These are phyloP conservation scores for Prototheca cutis DNA, from an alignment of 163 green algal species.

Conservation along the genomic window DNA sequence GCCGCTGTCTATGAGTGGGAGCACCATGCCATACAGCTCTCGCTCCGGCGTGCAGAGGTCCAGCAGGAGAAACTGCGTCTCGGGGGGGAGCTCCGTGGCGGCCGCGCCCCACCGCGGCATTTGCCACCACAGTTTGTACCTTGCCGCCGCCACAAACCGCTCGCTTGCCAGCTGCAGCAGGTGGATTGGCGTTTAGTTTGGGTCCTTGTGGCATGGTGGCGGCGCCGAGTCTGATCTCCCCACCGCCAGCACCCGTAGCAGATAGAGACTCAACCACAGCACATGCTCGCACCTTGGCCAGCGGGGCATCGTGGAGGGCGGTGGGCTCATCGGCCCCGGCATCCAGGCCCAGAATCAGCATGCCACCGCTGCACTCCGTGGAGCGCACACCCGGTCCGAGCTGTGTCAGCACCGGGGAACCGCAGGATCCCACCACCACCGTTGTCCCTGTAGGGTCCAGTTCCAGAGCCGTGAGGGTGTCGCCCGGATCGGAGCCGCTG, in stretches of 20 bases:
- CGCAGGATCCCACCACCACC: too few relatives aligned
- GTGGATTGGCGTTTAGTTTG: too few relatives aligned
- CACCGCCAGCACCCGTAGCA: too few relatives aligned
- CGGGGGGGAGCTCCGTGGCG: constrained; percentile 61
- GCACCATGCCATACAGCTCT: constrained; percentile 63
- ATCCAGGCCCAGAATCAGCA: constrained; percentile 41
- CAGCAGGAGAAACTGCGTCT: constrained; percentile 86
- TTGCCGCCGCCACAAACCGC: constrained; percentile 27
- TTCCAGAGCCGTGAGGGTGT: too few relatives aligned
- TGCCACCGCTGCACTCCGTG: too few relatives aligned
- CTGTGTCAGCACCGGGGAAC: too few relatives aligned
- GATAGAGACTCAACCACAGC: too few relatives aligned
- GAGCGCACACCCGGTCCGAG: too few relatives aligned
- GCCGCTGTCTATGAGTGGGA: constrained; percentile 78
- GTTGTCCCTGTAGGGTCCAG: too few relatives aligned
- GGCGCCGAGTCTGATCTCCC: too few relatives aligned
- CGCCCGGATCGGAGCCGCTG: too few relatives aligned
- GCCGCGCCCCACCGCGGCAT: constrained; percentile 79
- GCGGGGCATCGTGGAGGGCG: constrained; percentile 28
- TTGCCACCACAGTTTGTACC: constrained; percentile 99
- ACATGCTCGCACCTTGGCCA: constrained; percentile 43
- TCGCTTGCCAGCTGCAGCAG: constrained; percentile 53
- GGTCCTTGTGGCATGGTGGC: background rate
- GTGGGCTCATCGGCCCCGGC: constrained; percentile 13
- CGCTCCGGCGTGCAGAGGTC: constrained; percentile 67